Percentiles rank a stretch among this genome's conserved stretches.
Conservation (phyloP, 305 asterid genomes). For the Fraxinus baroniana region DNA sequence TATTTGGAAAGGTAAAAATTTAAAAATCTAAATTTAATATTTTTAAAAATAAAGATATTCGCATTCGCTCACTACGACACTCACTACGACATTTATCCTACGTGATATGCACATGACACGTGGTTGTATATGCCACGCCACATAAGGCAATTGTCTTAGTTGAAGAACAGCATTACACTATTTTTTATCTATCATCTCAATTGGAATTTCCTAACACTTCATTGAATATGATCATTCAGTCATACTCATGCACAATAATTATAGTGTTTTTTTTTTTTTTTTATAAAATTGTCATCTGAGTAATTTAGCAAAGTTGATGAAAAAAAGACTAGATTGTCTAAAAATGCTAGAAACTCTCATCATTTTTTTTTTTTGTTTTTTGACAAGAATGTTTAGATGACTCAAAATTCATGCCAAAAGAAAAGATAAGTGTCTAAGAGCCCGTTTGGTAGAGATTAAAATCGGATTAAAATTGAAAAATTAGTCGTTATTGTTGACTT, state of each 20-base stretch:
- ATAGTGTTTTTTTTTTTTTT: too few species aligned
- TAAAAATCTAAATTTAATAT: too few species aligned
- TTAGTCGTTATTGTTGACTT: too few species aligned
- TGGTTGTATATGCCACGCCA: not conserved
- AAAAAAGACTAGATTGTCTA: not conserved
- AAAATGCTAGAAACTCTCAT: not conserved
- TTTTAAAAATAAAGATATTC: too few species aligned
- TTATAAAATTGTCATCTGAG: not conserved
- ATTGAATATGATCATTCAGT: too few species aligned
- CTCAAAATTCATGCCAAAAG: too few species aligned
- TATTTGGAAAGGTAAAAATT: not conserved
- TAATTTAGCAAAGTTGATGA: not conserved
- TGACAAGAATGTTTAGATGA: not conserved
- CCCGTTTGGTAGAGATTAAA: too few species aligned
- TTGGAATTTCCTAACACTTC: not conserved
- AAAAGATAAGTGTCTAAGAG: not conserved
- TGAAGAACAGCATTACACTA: not conserved
- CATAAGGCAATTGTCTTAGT: not conserved
- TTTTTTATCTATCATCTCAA: not conserved
- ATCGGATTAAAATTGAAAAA: too few species aligned
- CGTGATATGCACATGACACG: too few species aligned
- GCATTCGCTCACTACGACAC: not conserved
- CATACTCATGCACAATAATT: not conserved
- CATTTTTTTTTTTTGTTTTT: not conserved
- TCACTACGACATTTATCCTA: not conserved